Evolutionary conservation across 2,329 filamentous ascomycete genomes (phyloP).

Genomic region (Fusarium brachygibbosum): DNA sequence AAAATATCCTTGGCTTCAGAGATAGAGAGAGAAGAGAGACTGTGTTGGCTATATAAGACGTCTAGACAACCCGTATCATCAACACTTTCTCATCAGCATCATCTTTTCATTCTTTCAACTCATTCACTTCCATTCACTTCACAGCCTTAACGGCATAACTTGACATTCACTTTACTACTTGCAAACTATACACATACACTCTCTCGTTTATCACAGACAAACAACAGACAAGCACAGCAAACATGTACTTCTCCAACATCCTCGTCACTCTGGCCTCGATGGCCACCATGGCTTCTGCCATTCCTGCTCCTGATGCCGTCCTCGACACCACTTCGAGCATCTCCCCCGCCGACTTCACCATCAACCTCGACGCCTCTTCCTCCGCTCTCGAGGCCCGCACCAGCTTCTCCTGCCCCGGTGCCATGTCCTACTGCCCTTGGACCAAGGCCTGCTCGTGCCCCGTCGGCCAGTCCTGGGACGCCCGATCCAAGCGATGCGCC

Average conservation of each 20-base stretch:
- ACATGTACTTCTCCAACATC: conserved; percentile 52
- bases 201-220: conserved; percentile 1
- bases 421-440: conserved; percentile 57
- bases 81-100: conserved; percentile 25
- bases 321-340: conserved; percentile 49
- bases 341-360: conserved; percentile 35
- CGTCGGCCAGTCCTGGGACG: conserved; percentile 58
- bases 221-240: conserved; percentile 4
- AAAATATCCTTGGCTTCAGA: conserved; percentile 2
- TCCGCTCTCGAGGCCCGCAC: conserved; percentile 43
- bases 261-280: conserved; percentile 46
- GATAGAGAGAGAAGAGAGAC: not conserved
- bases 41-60: conserved; percentile 34
- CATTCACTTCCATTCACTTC: conserved; percentile 38
- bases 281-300: conserved; percentile 47
- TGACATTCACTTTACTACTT: conserved; percentile 17
- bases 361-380: conserved; percentile 31
- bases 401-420: conserved; percentile 52
- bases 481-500: conserved; percentile 44
- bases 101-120: conserved; percentile 15
- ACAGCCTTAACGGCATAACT: conserved; percentile 19
- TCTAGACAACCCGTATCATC: conserved; percentile 15
- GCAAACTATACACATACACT: not conserved
- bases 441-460: conserved; percentile 59
- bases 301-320: conserved; percentile 46